Evolutionary conservation across 2,329 filamentous ascomycete genomes (phyloP), one percentile per base, ranked within the genome.

Genomic region (Dactylellina sp.): DNA sequence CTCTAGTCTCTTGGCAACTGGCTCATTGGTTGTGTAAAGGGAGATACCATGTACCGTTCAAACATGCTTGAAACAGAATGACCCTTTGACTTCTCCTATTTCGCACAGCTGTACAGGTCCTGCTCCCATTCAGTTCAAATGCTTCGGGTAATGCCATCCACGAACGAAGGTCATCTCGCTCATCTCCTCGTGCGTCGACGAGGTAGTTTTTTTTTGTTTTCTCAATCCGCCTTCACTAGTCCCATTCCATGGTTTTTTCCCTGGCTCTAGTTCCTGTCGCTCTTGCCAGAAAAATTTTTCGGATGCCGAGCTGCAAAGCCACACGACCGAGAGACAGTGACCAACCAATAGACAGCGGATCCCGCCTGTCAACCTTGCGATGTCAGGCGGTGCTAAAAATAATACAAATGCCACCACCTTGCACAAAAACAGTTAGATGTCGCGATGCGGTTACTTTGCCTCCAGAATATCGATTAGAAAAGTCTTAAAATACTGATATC

Each of bases 11-110:
- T 71, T 71, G 66, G 66, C 66, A 20, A 44, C 44, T 52, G 57
- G 28, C 35, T 50, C 59, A 71, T 63, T 64, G 66, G 66, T 55
- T 42, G 56, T 22, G 57, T 40, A 61, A 64, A 32, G 57, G 66
- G n/a, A 53, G 53, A 52, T 63, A 61, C 68, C 68, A 56, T 72
- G 68, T 64, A 55, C 37, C n/a, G 56, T 59, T 65, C 60, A 72
- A 72, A 72, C 68, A 65, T 18, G 68, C 60, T 72, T 72, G 68
- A 72, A 72, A 72, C 68, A 65, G 32, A 61, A 64, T 65, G 42
- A 49, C 52, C 68, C 47, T 60, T 61, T 72, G 68, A 20, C 20
- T 72, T 72, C 68, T 72, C 68, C 68, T 72, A 72, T 72, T 72
- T 56, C 61, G 68, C 53, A 65, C 52, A 61, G 52, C 20, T 64